A percentile compares a stretch with the other conserved stretches of the same genome.
These are phyloP conservation scores for Pestalotiopsis sp. DNA, from an alignment of 2,329 filamentous ascomycete species.

Conservation along the genomic window DNA sequence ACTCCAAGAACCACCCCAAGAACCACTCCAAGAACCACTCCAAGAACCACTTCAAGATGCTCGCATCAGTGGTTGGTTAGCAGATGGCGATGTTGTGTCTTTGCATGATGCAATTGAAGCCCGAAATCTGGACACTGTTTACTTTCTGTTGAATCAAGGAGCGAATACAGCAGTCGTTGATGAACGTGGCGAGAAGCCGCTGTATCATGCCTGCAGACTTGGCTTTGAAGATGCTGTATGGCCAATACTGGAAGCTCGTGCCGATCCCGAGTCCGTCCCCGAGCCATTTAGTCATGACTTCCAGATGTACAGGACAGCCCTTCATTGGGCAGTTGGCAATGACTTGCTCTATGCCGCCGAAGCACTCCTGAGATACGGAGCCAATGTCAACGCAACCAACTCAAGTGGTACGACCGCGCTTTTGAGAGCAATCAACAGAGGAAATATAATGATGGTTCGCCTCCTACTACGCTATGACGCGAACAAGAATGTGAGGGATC, in stretches of 20 bases:
- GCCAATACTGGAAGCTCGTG: not conserved
- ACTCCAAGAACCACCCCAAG: not conserved
- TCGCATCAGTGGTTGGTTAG: not conserved
- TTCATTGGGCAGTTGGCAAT: not conserved
- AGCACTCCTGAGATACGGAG: not conserved
- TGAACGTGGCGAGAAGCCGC: not conserved
- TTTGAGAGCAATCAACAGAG: not conserved
- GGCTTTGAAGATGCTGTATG: not conserved
- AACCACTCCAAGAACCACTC: not conserved
- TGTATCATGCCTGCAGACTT: not conserved
- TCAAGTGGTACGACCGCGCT: not conserved
- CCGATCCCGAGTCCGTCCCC: not conserved
- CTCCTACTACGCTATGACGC: not conserved
- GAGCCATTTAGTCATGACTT: not conserved
- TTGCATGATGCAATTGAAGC: not conserved
- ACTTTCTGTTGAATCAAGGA: not conserved
- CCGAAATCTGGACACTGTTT: not conserved
- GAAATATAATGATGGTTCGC: not conserved
- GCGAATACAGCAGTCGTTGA: not conserved
- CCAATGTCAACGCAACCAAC: not conserved
- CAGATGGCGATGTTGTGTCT: not conserved
- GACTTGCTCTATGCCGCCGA: not conserved
- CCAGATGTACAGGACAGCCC: not conserved
- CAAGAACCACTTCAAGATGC: not conserved
- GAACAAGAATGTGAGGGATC: fast-evolving